Base-by-base conservation (phyloP, 2,329 filamentous ascomycete species). In the Chaetothyriales sp. region DNA sequence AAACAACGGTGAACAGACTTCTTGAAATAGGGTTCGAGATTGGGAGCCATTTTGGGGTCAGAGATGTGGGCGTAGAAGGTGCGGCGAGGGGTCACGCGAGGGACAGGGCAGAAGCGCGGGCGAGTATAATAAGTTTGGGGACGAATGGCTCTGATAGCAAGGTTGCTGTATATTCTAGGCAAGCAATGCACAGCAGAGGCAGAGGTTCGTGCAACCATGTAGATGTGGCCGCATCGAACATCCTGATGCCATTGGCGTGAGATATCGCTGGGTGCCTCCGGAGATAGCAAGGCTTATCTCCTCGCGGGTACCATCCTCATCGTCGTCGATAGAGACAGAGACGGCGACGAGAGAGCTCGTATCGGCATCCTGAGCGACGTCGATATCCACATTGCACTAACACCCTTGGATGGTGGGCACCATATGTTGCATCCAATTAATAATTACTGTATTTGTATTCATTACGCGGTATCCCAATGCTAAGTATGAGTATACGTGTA, bases 1-100 rank as follows among this genome's bases (percentile, higher is more conserved):
- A 19, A 42, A 28, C 15, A 15, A 15, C 32, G 12, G 32, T 39
- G 15, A 44, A 43, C 70, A 54, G 60, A 75, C 77, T 95, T 81
- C 71, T 86, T 81, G 76, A 95, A 96, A 75, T 84, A 96, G 57
- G 82, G 77, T 68, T 95, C 86, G 60, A 98, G 80, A 68, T 93
- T 80, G 55, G 88, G 86, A 51, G 87, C 86, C 86, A 95, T 95
- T 67, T 80, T 84, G 71, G 57, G 53, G 61, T 72, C 67, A 59
- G 64, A 65, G 57, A 72, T 70, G 55, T 68, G 59, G 52, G 67
- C 68, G 69, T 71, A 72, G 55, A 64, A 70, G 51, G 63, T 65
- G 52, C 68, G 67, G 50, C 49, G 44, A 22, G 26, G 18, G 18
- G 49, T 47, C 15, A 18, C 32, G 19, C 12, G 47, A 26, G 15